A percentile compares a stretch with the other conserved stretches of the same genome.
These are phyloP conservation scores for Epichloe gansuensis DNA, from an alignment of 2,329 filamentous ascomycete species.

Conservation along the genomic window DNA sequence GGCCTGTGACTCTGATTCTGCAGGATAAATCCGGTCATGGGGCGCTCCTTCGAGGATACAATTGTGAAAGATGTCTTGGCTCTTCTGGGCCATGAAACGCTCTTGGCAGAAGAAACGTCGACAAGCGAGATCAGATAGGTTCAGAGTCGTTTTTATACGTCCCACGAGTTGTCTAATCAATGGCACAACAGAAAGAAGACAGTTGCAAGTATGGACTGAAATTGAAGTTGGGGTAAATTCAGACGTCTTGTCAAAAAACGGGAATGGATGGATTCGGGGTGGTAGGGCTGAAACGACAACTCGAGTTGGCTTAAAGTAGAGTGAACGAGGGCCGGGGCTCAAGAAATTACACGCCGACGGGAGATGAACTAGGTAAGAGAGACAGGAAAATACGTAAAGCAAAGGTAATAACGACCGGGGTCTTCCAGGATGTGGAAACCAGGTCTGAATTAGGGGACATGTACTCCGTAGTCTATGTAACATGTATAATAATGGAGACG, in stretches of 20 bases:
- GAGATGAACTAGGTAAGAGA: neutral
- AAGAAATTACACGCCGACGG: neutral
- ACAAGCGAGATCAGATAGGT: neutral
- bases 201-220: neutral
- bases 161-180: neutral
- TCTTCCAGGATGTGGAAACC: slow-evolving; percentile 4
- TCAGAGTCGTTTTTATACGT: neutral
- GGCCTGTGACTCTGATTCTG: neutral
- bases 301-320: neutral
- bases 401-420: neutral
- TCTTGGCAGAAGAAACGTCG: neutral
- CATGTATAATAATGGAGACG: neutral
- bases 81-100: too few relatives aligned
- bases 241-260: neutral
- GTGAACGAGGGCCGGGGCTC: neutral
- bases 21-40: neutral
- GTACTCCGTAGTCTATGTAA: neutral
- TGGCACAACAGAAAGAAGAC: neutral
- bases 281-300: slow-evolving; percentile 5
- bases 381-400: neutral
- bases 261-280: neutral
- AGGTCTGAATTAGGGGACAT: neutral
- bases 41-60: too few relatives aligned
- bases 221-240: neutral
- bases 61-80: neutral